Base-by-base conservation (phyloP, 495 filamentous ascomycete species). In the Penicillium robsamsonii region DNA sequence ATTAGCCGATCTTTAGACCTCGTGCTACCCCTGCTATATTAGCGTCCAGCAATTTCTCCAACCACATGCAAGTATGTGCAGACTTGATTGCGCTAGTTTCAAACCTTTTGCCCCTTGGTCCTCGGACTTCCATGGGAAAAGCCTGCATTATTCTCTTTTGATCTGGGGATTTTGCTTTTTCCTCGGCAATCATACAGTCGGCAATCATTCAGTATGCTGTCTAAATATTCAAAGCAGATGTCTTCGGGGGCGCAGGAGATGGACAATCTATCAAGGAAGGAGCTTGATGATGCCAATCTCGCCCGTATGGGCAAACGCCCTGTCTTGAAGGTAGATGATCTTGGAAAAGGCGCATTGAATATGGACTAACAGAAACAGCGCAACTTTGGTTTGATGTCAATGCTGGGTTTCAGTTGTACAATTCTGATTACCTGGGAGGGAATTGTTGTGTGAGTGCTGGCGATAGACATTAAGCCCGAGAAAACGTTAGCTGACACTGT, bases 351-450 rank as follows among this genome's bases (percentile, higher is more conserved):
- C 58, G 64, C 2, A 65, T 45, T 62, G 1, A n/a, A 22, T 33
- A 29, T 5, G 29, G 40, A 31, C n/a, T 53, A 30, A 53, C 29
- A 13, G 12, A 2, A 33, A 63, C 10, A 64, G 76, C 75, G 80
- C n/a, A 80, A 73, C 46, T 81, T 80, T 49, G 71, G 73, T 0
- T 68, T 79, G 49, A 61, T 81, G 43, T 75, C 77, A 5, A 80
- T 80, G 50, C 53, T 81, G 25, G 79, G 76, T 0, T 82, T 83
- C 45, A 74, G 71, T 37, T 79, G 74, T 44, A 79, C 77, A 0
- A 73, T 82, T 50, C 66, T 82, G 40, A 68, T 72, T 15, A 82
- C 78, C 12, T 81, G 79, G 79, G 79, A 82, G 51, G 72, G 70
- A 17, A 57, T 77, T 37, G 50, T 77, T 4, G 55, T 64, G 75